phyloP scores from a whole-genome alignment of 176 grass and related monocot species.

The Neostapfia colusana region DNA sequence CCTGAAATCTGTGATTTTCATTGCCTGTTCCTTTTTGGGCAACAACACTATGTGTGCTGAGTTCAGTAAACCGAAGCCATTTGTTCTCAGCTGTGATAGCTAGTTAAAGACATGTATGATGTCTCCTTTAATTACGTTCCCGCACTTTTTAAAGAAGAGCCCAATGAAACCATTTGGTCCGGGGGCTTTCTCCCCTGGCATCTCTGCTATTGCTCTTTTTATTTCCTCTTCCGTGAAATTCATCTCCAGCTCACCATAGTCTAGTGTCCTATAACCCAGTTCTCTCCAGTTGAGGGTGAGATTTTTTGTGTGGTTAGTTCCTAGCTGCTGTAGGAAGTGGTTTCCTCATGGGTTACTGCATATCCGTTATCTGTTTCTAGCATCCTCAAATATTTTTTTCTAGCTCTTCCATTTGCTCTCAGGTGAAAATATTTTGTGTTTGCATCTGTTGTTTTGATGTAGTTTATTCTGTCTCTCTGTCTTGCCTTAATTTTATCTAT shows the following conservation, averaged over 20 bases:
- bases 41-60: fast-evolving
- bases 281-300: neutral
- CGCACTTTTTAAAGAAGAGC: neutral
- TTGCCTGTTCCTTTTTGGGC: neutral
- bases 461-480: too few species aligned
- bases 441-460: too few species aligned
- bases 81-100: neutral
- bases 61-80: neutral
- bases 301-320: neutral
- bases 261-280: neutral
- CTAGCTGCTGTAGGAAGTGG: neutral
- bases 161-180: neutral
- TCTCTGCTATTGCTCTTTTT: neutral
- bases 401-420: too few species aligned
- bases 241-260: neutral
- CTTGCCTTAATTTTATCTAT: too few species aligned
- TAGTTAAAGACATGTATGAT: fast-evolving
- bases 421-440: too few species aligned
- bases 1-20: fast-evolving
- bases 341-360: neutral
- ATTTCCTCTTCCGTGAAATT: neutral
- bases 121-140: neutral
- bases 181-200: neutral
- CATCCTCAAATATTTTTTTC: too few species aligned
- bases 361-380: too few species aligned